A percentile compares a stretch with the other conserved stretches of the same genome.
phyloP scores from a whole-genome alignment of 331 rosid species.

The Cydonia oblonga region DNA sequence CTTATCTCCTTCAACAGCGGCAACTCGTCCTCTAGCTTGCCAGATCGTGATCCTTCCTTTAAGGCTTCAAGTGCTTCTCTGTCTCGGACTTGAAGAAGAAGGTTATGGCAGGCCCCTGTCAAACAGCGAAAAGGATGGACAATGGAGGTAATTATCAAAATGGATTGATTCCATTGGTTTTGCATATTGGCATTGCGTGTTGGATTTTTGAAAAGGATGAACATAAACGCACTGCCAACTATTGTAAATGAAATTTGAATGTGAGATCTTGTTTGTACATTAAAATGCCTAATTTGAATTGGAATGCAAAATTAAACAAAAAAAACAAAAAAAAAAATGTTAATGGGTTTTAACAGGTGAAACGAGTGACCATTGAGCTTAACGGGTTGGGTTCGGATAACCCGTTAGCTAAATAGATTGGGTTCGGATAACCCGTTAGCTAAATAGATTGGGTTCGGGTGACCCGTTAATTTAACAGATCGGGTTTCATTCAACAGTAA shows the following conservation, averaged over 20 bases:
- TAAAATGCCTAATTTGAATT: too few relatives aligned
- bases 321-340: too few relatives aligned
- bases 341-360: too few relatives aligned
- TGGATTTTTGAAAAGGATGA: background rate
- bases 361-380: too few relatives aligned
- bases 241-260: background rate
- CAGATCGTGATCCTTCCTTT: conserved; percentile 43
- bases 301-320: too few relatives aligned
- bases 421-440: too few relatives aligned
- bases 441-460: too few relatives aligned
- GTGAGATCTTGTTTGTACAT: too few relatives aligned
- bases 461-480: too few relatives aligned
- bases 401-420: too few relatives aligned
- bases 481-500: too few relatives aligned
- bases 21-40: conserved; percentile 25
- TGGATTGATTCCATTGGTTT: conserved; percentile 22
- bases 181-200: background rate
- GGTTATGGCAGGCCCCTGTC: conserved; percentile 65
- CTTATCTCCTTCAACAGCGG: conserved; percentile 21
- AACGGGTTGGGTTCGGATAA: too few relatives aligned
- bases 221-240: conserved; percentile 20
- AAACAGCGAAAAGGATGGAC: conserved; percentile 70
- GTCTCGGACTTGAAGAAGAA: conserved; percentile 84
- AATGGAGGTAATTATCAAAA: conserved; percentile 47
- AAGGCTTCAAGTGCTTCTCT: conserved; percentile 93